Base-by-base conservation (phyloP, 2,329 filamentous ascomycete genomes). In the Tolypocladium album region DNA sequence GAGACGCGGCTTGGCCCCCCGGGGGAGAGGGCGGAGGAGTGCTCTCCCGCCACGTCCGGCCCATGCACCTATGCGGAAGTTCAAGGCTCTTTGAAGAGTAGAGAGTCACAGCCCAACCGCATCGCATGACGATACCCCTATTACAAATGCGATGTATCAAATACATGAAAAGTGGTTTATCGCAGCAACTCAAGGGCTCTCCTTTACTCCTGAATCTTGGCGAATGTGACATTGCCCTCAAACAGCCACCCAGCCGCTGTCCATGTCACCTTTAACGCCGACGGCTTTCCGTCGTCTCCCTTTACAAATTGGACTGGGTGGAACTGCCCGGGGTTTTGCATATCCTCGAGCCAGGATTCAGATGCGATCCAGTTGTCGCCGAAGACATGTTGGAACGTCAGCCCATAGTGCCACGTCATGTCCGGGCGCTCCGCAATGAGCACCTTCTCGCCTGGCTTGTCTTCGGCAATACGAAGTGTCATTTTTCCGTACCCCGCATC, bases 401-500 rank as follows among this genome's bases (percentile, higher is more conserved):
- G 55, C 2, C 58, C 62, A 24, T 63, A 64, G 22, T 55, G 60
- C 64, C 68, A 72, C 1, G 67, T 65, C 24, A 61, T 60, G 13
- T 72, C 63, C 1, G 43, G 53, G 7, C 66, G 65, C 6, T 69
- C 62, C 0, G 66, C 66, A 4, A 68, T 60, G 2, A 72, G 65
- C 1, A 68, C 66, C 40, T 57, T 59, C 27, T 67, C 55, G 20
- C 9, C 20, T n/a, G 40, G 20, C 22, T 64, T 60, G 3, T 61
- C 38, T 9, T 62, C 50, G 9, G 64, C 60, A 12, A 61, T 61
- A 1, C 59, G 59, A 5, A 73, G 60, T 0, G 63, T 59, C 13
- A 72, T 56, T 1, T 55, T 61, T 24, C 67, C 68, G 67, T 80
- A 80, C 4, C 72, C 77, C 1, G 73, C 71, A 58, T 81, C 71